Evolutionary conservation across 352 stramenopile genomes (phyloP).

Genomic region (Pseudoperonospora humuli): DNA sequence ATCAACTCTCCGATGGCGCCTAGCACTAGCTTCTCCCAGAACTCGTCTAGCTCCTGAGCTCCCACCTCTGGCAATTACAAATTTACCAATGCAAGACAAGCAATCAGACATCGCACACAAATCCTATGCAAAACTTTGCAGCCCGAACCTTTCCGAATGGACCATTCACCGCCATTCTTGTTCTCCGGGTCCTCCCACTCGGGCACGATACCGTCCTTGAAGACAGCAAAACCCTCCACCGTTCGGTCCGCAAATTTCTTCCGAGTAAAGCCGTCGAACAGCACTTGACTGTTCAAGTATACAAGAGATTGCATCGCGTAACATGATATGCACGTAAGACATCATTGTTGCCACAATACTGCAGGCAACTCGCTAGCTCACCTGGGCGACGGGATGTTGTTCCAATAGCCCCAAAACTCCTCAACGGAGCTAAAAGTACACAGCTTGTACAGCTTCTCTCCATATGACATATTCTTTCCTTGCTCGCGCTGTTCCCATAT

Average conservation of each 20-base stretch:
- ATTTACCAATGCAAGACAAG: neutral
- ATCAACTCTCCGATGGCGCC: slow-evolving; percentile 86
- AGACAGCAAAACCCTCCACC: slow-evolving; percentile 91
- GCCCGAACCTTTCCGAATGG: slow-evolving; percentile 57
- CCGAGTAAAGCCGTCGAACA: slow-evolving; percentile 74
- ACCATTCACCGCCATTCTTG: slow-evolving; percentile 84
- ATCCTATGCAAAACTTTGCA: neutral
- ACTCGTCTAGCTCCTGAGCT: slow-evolving; percentile 74
- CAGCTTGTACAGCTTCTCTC: slow-evolving; percentile 83
- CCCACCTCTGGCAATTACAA: slow-evolving; percentile 41
- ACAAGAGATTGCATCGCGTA: neutral
- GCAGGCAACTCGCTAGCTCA: slow-evolving; percentile 10
- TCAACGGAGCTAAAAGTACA: slow-evolving; percentile 82
- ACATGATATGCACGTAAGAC: too few species aligned
- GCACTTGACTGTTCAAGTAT: slow-evolving; percentile 39
- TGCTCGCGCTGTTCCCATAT: slow-evolving; percentile 84
- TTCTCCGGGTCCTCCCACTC: slow-evolving; percentile 89
- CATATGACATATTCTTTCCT: slow-evolving; percentile 73
- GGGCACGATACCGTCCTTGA: slow-evolving; percentile 85
- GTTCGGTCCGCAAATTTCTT: slow-evolving; percentile 90
- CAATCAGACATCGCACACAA: neutral
- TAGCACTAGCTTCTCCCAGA: slow-evolving; percentile 87
- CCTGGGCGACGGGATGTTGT: slow-evolving; percentile 87
- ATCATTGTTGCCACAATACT: neutral
- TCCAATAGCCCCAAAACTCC: slow-evolving; percentile 89